Evolutionary conservation across 805 yeast species (phyloP).

Genomic region (Yarrowia yakushimensis): DNA sequence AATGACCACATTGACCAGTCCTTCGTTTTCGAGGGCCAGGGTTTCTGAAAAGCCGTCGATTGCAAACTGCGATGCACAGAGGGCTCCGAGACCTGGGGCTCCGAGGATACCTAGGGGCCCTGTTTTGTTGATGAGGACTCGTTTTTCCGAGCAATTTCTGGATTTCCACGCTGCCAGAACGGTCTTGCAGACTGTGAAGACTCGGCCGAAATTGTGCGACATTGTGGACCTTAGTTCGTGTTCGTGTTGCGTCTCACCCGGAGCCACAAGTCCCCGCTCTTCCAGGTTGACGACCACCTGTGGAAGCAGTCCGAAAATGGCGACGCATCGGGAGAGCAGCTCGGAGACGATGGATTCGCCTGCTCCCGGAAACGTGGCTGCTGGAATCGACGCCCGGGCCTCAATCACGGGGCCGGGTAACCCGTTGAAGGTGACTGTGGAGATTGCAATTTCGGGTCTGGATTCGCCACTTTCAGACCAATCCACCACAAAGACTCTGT

Average conservation of each 20-base stretch:
- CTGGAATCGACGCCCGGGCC: neutral
- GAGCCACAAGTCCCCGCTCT: neutral
- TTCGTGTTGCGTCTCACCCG: slow-evolving; percentile 10
- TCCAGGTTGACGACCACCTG: slow-evolving; percentile 18
- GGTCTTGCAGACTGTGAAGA: neutral
- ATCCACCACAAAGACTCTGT: slow-evolving; percentile 5
- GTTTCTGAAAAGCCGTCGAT: slow-evolving; percentile 37
- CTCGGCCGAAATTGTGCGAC: neutral
- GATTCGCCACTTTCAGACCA: neutral
- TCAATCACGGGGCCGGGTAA: slow-evolving; percentile 1
- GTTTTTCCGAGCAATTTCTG: neutral
- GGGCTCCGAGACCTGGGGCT: slow-evolving; percentile 36
- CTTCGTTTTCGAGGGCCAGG: slow-evolving; percentile 34
- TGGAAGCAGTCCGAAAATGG: neutral
- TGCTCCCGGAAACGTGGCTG: neutral
- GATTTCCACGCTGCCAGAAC: neutral
- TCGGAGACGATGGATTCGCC: neutral
- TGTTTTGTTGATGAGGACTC: slow-evolving; percentile 26
- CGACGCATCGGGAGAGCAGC: neutral
- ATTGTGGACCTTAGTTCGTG: neutral
- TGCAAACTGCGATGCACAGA: slow-evolving; percentile 37
- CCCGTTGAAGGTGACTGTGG: neutral
- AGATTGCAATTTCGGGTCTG: neutral
- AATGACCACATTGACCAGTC: slow-evolving; percentile 25
- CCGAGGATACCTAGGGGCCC: slow-evolving; percentile 34